Percentiles rank a stretch among this genome's conserved stretches.
phyloP scores from a whole-genome alignment of 805 yeast genomes.

The Candida nanaspora region DNA sequence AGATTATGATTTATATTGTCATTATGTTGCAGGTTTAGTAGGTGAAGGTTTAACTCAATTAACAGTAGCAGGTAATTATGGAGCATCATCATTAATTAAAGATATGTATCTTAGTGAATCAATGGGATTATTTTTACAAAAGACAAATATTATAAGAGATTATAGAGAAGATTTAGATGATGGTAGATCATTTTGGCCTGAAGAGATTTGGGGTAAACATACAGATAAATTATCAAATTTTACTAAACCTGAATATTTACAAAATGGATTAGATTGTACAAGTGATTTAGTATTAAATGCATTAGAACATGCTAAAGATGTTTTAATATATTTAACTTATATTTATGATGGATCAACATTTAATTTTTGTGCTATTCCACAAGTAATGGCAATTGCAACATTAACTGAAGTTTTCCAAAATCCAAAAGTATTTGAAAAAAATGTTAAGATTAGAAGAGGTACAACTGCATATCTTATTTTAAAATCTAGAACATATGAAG shows the following conservation, averaged over 20 bases:
- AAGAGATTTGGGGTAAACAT: constrained; percentile 85
- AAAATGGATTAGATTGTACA: constrained; percentile 65
- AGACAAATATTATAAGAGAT: constrained; percentile 93
- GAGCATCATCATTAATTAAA: constrained; percentile 45
- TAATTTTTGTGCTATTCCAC: constrained; percentile 95
- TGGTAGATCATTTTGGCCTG: constrained; percentile 94
- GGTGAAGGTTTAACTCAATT: constrained; percentile 92
- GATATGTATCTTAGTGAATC: constrained; percentile 59
- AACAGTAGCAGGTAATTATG: constrained; percentile 69
- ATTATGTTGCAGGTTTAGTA: constrained; percentile 95
- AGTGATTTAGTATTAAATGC: constrained; percentile 78
- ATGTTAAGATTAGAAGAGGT: constrained; percentile 89
- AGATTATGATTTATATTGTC: constrained; percentile 89
- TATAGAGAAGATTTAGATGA: constrained; percentile 87
- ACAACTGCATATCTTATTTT: constrained; percentile 72
- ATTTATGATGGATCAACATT: constrained; percentile 77
- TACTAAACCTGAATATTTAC: constrained; percentile 35
- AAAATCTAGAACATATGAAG: constrained; percentile 64
- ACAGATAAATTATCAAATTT: constrained; percentile 59
- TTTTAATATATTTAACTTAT: constrained; percentile 64
- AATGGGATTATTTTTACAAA: constrained; percentile 94
- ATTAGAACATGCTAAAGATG: constrained; percentile 69
- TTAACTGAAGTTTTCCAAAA: constrained; percentile 81
- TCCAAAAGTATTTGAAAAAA: constrained; percentile 56
- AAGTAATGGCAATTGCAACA: constrained; percentile 98